phyloP scores from a whole-genome alignment of 108 stramenopile species.

The Cylindrotheca closterium region DNA sequence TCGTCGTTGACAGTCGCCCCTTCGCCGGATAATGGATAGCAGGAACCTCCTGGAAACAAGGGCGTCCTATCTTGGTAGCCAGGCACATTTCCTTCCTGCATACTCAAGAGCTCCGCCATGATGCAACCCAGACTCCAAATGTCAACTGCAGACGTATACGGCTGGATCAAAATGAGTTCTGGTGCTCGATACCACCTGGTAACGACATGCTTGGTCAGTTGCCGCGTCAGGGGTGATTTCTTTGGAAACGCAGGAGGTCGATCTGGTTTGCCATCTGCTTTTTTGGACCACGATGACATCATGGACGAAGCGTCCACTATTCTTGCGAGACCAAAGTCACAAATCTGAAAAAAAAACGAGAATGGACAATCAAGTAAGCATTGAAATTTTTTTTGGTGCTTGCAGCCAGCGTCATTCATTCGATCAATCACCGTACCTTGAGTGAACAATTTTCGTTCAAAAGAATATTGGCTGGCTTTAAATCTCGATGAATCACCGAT shows the following conservation, averaged over 20 bases:
- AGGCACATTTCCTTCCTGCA: conserved; percentile 93
- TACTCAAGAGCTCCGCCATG: conserved; percentile 84
- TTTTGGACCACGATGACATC: conserved; percentile 2
- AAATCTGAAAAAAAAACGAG: conserved; percentile 50
- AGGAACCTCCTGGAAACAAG: conserved; percentile 95
- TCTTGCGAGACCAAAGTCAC: conserved; percentile 98
- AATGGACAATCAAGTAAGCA: neutral
- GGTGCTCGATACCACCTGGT: conserved; percentile 99
- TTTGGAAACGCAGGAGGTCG: conserved; percentile 18
- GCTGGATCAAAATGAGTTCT: conserved; percentile 94
- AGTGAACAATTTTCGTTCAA: conserved; percentile 97
- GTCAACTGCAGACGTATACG: conserved; percentile 96
- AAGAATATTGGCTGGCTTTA: conserved; percentile 87
- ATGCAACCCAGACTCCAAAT: conserved; percentile 96
- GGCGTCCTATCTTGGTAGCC: conserved; percentile 89
- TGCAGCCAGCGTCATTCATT: neutral
- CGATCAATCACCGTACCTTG: conserved; percentile 51
- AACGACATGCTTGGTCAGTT: conserved; percentile 98
- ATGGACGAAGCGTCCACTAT: conserved; percentile 61
- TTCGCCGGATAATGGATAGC: conserved; percentile 93
- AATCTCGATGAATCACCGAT: conserved; percentile 91
- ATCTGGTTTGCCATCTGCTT: conserved; percentile 2
- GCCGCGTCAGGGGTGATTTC: conserved; percentile 66
- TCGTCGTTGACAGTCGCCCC: conserved; percentile 44
- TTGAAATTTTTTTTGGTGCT: neutral